Conservation (phyloP, 306 rosid species). For the Cicer pinnatifidum region DNA sequence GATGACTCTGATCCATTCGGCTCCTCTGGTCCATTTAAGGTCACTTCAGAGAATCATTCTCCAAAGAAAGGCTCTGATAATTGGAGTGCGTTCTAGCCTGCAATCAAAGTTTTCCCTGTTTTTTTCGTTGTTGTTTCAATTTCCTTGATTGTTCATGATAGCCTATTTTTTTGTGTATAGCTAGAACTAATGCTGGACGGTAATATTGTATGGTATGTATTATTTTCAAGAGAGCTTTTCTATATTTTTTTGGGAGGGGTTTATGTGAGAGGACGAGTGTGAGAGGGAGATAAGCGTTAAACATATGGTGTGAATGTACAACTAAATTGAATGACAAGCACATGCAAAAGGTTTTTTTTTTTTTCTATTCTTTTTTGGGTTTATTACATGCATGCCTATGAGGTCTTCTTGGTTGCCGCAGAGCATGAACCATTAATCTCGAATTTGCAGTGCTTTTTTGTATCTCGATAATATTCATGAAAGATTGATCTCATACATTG, state of each 20-base stretch:
- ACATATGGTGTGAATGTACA: conserved; percentile 45
- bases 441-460: neutral
- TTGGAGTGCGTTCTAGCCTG: conserved; percentile 83
- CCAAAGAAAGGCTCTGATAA: conserved; percentile 73
- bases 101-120: conserved; percentile 29
- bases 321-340: conserved; percentile 29
- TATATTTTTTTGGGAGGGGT: neutral
- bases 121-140: conserved; percentile 47
- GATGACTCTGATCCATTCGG: conserved; percentile 89
- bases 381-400: neutral
- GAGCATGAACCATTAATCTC: neutral
- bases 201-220: conserved; percentile 53
- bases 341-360: neutral
- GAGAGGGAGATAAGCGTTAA: conserved; percentile 22
- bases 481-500: neutral
- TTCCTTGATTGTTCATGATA: conserved; percentile 52
- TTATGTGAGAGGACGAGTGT: conserved; percentile 32
- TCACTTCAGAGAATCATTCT: conserved; percentile 67
- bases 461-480: neutral
- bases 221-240: conserved; percentile 43
- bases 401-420: neutral
- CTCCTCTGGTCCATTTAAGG: conserved; percentile 85
- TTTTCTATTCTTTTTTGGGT: neutral
- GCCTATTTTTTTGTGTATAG: conserved; percentile 73
- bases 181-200: conserved; percentile 53